Evolutionary conservation across 2,329 filamentous ascomycete genomes (phyloP), one percentile per base, ranked within the genome.

Genomic region (Botrytis deweyae): DNA sequence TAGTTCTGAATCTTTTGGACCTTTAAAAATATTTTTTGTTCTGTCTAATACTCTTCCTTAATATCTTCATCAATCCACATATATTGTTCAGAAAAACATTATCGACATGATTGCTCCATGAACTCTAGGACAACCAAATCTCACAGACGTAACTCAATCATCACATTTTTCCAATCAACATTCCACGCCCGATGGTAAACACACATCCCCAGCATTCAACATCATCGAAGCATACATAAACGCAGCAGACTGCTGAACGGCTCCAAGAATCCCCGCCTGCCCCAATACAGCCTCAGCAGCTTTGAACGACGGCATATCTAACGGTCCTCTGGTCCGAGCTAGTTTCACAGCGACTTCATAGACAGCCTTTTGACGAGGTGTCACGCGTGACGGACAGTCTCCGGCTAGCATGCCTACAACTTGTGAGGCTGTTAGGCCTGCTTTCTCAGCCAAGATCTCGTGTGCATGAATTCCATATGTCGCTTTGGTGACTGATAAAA

Each of bases 221-320:
- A 70, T 49, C 40, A 70, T 70, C 40, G 55, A 62, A 18, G 68
- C 68, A 70, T 62, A 46, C 68, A 63, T 49, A 62, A 62, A 63
- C 6, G 68, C 68, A 42, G 55, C 40, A 16, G 55, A 36, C 36
- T 63, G n/a, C 1, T 63, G 40, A 38, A 70, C 20, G 8, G 40
- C 55, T 6, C 55, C 55, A 2, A 44, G 20, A 46, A 63, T 22
- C 18, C 68, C 68, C 22, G 22, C 40, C 40, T 22, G 22, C 10
- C 42, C 68, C 4, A 70, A 25, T 5, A 70, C 68, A 25, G 38
- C 25, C 22, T 42, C 38, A 46, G 55, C 40, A 1, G 29, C 40
- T 4, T 49, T 46, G 38, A 59, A 70, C 4, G 55, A 70, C 7
- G 9, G 40, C 18, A n/a, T 29, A 12, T 62, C 40, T 12, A 62